Evolutionary conservation across 805 yeast species (phyloP).

Genomic region (Candida endomychidarum): DNA sequence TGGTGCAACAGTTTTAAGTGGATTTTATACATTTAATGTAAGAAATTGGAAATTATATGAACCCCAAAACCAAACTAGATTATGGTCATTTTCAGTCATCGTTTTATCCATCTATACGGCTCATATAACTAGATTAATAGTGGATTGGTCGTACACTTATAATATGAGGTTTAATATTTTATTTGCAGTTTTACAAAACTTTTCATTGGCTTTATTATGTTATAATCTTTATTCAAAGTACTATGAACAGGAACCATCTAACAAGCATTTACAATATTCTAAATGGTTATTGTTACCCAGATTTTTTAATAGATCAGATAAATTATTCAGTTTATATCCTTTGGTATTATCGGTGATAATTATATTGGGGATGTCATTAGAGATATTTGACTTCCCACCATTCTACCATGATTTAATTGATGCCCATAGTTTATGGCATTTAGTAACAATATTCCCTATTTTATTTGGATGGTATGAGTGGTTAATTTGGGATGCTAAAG

Average conservation of each 20-base stretch:
- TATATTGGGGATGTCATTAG: constrained; percentile 79
- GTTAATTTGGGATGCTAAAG: constrained; percentile 43
- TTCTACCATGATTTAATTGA: constrained; percentile 62
- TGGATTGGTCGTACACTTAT: constrained; percentile 88
- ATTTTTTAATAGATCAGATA: constrained; percentile 35
- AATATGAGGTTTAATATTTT: constrained; percentile 88
- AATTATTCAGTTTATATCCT: constrained; percentile 41
- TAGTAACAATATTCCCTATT: constrained; percentile 64
- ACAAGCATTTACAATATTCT: constrained; percentile 27
- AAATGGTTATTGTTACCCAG: constrained; percentile 25
- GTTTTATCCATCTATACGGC: constrained; percentile 53
- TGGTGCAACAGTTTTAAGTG: constrained; percentile 79
- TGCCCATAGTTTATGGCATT: constrained; percentile 95
- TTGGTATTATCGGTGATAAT: constrained; percentile 43
- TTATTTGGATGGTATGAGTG: constrained; percentile 45
- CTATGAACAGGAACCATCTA: constrained; percentile 18
- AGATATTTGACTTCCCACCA: constrained; percentile 86
- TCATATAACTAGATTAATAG: constrained; percentile 65
- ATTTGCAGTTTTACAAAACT: constrained; percentile 75
- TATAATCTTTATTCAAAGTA: constrained; percentile 32
- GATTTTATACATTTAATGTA: constrained; percentile 66
- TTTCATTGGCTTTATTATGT: constrained; percentile 31
- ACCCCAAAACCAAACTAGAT: constrained; percentile 19
- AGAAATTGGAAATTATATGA: constrained; percentile 62
- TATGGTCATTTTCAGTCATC: constrained; percentile 36